Base-by-base conservation (phyloP, 2,329 filamentous ascomycete genomes). In the Taxawa tesnikishii region DNA sequence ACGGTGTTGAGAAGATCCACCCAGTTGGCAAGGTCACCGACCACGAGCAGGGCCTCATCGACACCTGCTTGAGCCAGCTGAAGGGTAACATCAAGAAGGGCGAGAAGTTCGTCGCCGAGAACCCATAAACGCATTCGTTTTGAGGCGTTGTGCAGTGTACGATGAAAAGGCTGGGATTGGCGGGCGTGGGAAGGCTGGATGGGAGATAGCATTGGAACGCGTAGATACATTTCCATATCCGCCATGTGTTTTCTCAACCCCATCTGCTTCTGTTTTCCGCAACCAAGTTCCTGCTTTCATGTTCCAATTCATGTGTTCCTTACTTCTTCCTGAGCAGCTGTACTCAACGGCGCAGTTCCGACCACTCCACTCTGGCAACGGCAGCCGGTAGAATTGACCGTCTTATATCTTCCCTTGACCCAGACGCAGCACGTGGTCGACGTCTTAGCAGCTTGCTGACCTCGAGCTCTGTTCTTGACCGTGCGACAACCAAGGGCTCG, bases 1-100 rank as follows among this genome's bases (percentile, higher is more conserved):
- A 88, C 60, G 90, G 90, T 70, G 88, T 92, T 45, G 78, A 90
- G 74, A 81, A 93, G 75, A 88, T 96, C 61, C 72, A 80, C 60
- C 77, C 81, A 50, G 67, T 98, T 50, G 90, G 90, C 63, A 70
- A 82, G 63, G 56, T 96, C 56, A 83, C 83, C 55, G 74, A 76
- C 51, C 68, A 76, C 61, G 90, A 98, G 79, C 68, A 93, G 75
- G 77, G 79, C 65, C 78, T 98, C 50, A 67, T 98, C 52, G 81
- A 92, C 54, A 83, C 76, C 53, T 81, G 75, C 73, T 68, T 96
- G 48, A 67, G 59, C 51, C 90, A 88, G 64, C 73, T 90, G 59
- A 81, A 82, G 73, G 82, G 80, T 54, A 94, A 96, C 79, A 94
- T 96, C 60, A 68, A 77, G 63, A 96, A 94, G 83, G 84, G 84